Base-by-base conservation (phyloP, 352 stramenopile species). In the Thalassiosira mediterranea region DNA sequence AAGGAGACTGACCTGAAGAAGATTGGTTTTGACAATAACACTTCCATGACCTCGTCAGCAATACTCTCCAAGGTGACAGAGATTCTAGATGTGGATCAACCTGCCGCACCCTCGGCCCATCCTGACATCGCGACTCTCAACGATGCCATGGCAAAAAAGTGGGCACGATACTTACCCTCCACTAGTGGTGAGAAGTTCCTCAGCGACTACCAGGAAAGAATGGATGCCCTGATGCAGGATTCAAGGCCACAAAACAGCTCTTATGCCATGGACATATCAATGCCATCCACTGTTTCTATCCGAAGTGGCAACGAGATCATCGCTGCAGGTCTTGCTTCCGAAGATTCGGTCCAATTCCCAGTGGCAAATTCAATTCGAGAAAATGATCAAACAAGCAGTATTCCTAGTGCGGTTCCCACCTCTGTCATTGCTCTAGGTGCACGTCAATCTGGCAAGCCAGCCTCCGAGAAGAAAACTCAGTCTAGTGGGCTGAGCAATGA, bases 81-180 rank as follows among this genome's bases (percentile, higher is more conserved):
- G 8, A 13, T 23, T 23, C 19, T 51, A n/a, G 42, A 5, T 5
- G 17, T 21, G 42, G 42, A 51, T 4, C 8, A n/a, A 13, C 7
- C 34, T 51, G 42, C 10, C 19, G 7, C 42, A 23, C 42, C 42
- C 7, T 21, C 42, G 4, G 19, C 42, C 4, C 19, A n/a, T 21
- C 42, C 42, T 23, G 17, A 51, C 4, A 51, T 21, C 17, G 42
- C 8, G 8, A n/a, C 10, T 4, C 8, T 51, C 4, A 51, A 51
- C 17, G 17, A 51, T 4, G 42, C 42, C 42, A 51, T 51, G 42
- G 42, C 42, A 51, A 51, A 51, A n/a, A 51, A 51, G 42, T 51
- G 42, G 42, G 42, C 42, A 23, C 17, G 5, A 23, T 51, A 51
- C 17, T n/a, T 51, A 8, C 17, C 42, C 4, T 51, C 42, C 4